Percentiles rank a stretch among this genome's conserved stretches.
Evolutionary conservation across 768 basidiomycete genomes (phyloP).

Genomic region (Phallus indusiatus): DNA sequence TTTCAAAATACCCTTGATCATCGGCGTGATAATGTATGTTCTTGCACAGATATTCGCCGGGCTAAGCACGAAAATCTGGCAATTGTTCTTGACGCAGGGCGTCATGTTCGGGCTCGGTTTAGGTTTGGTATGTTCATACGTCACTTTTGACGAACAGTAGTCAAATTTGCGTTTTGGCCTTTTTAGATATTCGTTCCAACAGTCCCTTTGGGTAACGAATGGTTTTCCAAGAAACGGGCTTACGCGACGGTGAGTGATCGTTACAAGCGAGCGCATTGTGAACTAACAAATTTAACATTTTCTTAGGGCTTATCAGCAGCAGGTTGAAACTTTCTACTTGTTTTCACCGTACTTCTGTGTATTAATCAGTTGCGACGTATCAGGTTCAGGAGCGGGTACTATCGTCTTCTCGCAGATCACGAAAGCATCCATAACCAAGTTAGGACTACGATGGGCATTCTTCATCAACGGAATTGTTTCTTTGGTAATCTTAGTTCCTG

Average conservation of each 20-base stretch:
- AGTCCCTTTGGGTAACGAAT: conserved; percentile 4
- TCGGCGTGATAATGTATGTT: conserved; percentile 12
- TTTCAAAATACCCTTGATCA: conserved; percentile 14
- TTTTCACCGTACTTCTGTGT: background rate
- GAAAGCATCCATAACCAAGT: conserved; percentile 14
- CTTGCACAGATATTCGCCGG: conserved; percentile 15
- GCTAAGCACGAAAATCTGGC: conserved; percentile 16
- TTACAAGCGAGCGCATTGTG: background rate
- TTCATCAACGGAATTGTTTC: conserved; percentile 25
- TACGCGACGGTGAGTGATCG: background rate
- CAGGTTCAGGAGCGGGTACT: conserved; percentile 20
- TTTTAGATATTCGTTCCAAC: conserved; percentile 1
- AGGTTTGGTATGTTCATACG: conserved; percentile 10
- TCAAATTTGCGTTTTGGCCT: background rate
- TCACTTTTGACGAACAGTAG: background rate
- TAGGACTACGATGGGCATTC: conserved; percentile 19
- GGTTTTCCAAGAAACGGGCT: conserved; percentile 2
- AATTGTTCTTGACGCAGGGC: conserved; percentile 18
- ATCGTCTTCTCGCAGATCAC: conserved; percentile 14
- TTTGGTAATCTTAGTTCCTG: conserved; percentile 18
- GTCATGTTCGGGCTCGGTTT: conserved; percentile 17
- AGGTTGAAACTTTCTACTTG: background rate
- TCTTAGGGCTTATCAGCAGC: background rate
- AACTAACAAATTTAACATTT: background rate
- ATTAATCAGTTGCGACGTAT: background rate